Evolutionary conservation across 1,284 basidiomycete genomes (phyloP).

Genomic region (Lentinula novae-zelandiae): DNA sequence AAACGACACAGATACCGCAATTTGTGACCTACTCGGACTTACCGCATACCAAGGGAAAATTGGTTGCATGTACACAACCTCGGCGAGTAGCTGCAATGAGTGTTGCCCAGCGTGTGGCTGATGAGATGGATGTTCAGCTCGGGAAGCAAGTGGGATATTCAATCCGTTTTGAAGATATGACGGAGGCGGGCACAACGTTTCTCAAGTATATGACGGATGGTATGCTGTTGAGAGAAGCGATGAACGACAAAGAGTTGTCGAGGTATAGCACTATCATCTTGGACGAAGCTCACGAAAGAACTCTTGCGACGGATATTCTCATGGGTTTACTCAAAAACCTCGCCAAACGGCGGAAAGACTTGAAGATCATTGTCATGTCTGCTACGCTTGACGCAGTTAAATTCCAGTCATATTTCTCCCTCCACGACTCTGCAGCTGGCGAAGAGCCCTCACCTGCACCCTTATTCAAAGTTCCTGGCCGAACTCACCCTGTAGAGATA

Average conservation of each 20-base stretch:
- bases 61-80: slow-evolving; percentile 97
- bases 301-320: slow-evolving; percentile 96
- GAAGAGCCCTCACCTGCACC: slow-evolving; percentile 55
- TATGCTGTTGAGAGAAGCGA: slow-evolving; percentile 96
- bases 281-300: slow-evolving; percentile 98
- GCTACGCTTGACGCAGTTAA: slow-evolving; percentile 97
- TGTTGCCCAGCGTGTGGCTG: slow-evolving; percentile 97
- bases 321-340: slow-evolving; percentile 88
- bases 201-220: slow-evolving; percentile 99
- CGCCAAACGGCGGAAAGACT: slow-evolving; percentile 77
- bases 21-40: slow-evolving; percentile 94
- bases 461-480: slow-evolving; percentile 93
- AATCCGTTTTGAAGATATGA: slow-evolving; percentile 99
- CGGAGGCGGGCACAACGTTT: slow-evolving; percentile 86
- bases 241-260: slow-evolving; percentile 89
- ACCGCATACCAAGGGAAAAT: slow-evolving; percentile 82
- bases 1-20: slow-evolving; percentile 99
- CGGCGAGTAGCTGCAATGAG: slow-evolving; percentile 97
- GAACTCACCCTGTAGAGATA: slow-evolving; percentile 94
- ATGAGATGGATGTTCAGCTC: slow-evolving; percentile 95
- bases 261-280: slow-evolving; percentile 97
- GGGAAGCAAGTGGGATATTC: slow-evolving; percentile 97
- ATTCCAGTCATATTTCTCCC: slow-evolving; percentile 94
- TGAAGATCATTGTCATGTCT: slow-evolving; percentile 99
- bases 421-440: slow-evolving; percentile 32